Conservation (phyloP, 2,329 filamentous ascomycete genomes). For the Sphaerulina musiva region DNA sequence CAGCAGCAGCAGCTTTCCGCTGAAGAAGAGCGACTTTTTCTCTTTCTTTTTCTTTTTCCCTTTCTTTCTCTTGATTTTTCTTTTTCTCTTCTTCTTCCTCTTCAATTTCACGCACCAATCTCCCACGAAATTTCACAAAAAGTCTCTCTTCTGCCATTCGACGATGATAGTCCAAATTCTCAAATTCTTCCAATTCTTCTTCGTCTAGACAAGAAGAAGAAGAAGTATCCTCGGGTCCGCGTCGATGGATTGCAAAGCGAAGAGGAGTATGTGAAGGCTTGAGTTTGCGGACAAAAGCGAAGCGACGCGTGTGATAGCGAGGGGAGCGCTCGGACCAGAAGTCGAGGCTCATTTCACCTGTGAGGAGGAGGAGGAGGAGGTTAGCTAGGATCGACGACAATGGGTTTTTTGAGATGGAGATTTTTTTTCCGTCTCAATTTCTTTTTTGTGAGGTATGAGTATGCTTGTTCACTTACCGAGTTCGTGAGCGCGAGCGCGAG, state of each 20-base stretch:
- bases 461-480: slow-evolving; percentile 29
- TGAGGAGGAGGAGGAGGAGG: not conserved
- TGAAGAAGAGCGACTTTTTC: no score
- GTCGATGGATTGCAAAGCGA: slow-evolving; percentile 38
- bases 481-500: slow-evolving; percentile 34
- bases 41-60: no score
- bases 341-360: slow-evolving; percentile 40
- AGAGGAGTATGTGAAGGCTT: slow-evolving; percentile 36
- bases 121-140: slow-evolving; percentile 7
- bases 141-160: slow-evolving; percentile 14
- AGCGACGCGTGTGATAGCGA: slow-evolving; percentile 37
- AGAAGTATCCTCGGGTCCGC: slow-evolving; percentile 13
- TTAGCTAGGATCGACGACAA: no score
- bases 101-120: no score
- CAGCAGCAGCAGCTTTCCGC: no score
- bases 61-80: not conserved
- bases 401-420: not conserved
- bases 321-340: slow-evolving; percentile 38
- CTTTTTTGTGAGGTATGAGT: no score
- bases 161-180: slow-evolving; percentile 28
- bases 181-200: slow-evolving; percentile 36
- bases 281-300: slow-evolving; percentile 39
- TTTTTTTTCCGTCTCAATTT: no score
- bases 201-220: slow-evolving; percentile 27
- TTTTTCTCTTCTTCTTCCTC: no score